phyloP scores from a whole-genome alignment of 1,139 yeast species.

The Blastobotrys arbuscula region DNA sequence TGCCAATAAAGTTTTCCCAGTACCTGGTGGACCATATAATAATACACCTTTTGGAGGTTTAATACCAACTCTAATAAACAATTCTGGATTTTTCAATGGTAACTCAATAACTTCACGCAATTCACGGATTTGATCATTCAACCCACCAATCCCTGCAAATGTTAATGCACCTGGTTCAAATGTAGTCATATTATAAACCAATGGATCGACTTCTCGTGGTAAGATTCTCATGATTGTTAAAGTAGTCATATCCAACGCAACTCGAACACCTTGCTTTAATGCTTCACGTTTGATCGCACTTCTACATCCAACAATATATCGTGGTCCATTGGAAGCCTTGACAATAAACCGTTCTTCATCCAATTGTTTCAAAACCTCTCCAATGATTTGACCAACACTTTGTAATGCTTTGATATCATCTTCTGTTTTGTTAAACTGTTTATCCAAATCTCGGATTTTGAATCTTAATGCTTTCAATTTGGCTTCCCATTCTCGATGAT shows the following conservation, averaged over 20 bases:
- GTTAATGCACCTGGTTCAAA: slow-evolving; percentile 96
- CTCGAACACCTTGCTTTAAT: slow-evolving; percentile 91
- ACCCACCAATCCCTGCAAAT: slow-evolving; percentile 94
- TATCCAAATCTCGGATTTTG: slow-evolving; percentile 77
- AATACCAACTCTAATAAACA: slow-evolving; percentile 92
- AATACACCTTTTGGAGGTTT: slow-evolving; percentile 98
- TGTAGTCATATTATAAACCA: slow-evolving; percentile 97
- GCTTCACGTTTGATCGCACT: slow-evolving; percentile 81
- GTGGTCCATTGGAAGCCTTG: slow-evolving; percentile 95
- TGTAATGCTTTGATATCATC: slow-evolving; percentile 96
- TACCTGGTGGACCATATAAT: slow-evolving; percentile 98
- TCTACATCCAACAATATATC: slow-evolving; percentile 96
- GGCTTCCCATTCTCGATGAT: slow-evolving; percentile 94
- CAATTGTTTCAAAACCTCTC: slow-evolving; percentile 93
- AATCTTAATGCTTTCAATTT: slow-evolving; percentile 79
- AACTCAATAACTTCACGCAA: slow-evolving; percentile 95
- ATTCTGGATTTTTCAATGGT: slow-evolving; percentile 95
- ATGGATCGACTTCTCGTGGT: slow-evolving; percentile 97
- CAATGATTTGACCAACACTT: slow-evolving; percentile 95
- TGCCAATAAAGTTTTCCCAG: slow-evolving; percentile 93
- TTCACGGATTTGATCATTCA: slow-evolving; percentile 92
- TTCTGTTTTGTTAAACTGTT: slow-evolving; percentile 86
- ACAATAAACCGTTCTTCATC: slow-evolving; percentile 93
- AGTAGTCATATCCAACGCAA: slow-evolving; percentile 96
- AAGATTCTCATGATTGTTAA: slow-evolving; percentile 94